phyloP scores from a whole-genome alignment of 2,329 filamentous ascomycete species.

The Hymenoscyphus infarciens region DNA sequence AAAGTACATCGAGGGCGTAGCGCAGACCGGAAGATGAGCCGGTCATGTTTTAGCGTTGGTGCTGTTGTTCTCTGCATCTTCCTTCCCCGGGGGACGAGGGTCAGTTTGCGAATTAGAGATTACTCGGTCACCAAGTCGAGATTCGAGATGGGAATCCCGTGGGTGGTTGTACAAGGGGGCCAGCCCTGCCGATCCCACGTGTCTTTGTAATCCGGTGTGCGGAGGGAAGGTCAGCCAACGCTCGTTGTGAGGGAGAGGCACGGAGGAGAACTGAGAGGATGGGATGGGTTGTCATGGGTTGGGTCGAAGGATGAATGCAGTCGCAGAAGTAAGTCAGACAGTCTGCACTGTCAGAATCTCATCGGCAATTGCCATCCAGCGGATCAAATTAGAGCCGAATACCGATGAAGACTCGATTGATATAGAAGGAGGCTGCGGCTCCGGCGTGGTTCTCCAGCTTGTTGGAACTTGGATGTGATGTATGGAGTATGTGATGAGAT shows the following conservation, averaged over 20 bases:
- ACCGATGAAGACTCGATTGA: not conserved
- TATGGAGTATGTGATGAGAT: not conserved
- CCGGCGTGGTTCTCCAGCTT: not conserved
- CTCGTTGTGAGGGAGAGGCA: not conserved
- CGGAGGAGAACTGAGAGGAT: not conserved
- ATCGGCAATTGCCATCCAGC: not conserved
- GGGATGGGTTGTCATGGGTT: no score
- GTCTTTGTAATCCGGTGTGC: not conserved
- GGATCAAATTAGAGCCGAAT: not conserved
- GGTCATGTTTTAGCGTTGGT: slow-evolving; percentile 3
- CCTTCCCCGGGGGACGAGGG: slow-evolving; percentile 2
- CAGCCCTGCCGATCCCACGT: slow-evolving; percentile 3
- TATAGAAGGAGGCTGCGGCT: slow-evolving; percentile 1
- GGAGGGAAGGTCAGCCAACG: not conserved
- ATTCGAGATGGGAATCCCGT: not conserved
- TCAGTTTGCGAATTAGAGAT: not conserved
- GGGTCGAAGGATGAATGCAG: not conserved
- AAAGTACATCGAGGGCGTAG: slow-evolving; percentile 3
- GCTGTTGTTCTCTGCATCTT: slow-evolving; percentile 7
- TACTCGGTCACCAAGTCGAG: slow-evolving; percentile 2
- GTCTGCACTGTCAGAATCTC: not conserved
- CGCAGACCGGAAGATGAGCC: slow-evolving; percentile 13
- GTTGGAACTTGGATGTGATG: slow-evolving; percentile 4
- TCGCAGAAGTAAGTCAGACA: not conserved
- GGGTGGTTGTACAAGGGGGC: not conserved